Conservation (phyloP, 2,329 filamentous ascomycete species). For the Colletotrichum navitas region DNA sequence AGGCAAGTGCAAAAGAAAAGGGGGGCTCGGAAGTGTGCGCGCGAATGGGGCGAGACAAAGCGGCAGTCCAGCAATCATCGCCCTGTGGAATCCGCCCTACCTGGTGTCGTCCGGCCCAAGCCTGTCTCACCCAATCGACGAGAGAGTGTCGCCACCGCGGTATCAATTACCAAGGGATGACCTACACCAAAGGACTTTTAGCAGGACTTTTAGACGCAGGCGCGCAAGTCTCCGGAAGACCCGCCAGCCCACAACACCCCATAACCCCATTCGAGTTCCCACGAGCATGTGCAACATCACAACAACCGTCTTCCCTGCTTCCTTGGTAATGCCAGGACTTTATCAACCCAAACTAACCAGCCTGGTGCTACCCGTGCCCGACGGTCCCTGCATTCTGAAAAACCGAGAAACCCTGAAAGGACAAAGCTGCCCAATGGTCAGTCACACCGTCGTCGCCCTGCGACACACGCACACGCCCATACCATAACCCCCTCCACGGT, state of each 20-base stretch:
- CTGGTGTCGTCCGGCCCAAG: slow-evolving; percentile 12
- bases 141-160: slow-evolving; percentile 28
- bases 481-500: neutral
- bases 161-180: slow-evolving; percentile 3
- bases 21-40: neutral
- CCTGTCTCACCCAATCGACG: slow-evolving; percentile 20
- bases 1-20: neutral
- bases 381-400: slow-evolving; percentile 30
- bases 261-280: neutral
- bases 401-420: slow-evolving; percentile 17
- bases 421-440: slow-evolving; percentile 37
- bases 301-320: slow-evolving; percentile 38
- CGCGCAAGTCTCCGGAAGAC: neutral
- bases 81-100: slow-evolving; percentile 36
- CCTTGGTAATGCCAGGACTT: slow-evolving; percentile 19
- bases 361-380: slow-evolving; percentile 24
- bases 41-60: slow-evolving; percentile 11
- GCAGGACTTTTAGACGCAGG: slow-evolving; percentile 17
- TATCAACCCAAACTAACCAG: slow-evolving; percentile 14
- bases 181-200: slow-evolving; percentile 6
- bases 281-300: slow-evolving; percentile 32
- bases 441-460: slow-evolving; percentile 23
- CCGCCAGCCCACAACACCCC: slow-evolving; percentile 12
- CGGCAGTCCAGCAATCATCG: slow-evolving; percentile 34
- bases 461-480: slow-evolving; percentile 7